A percentile compares a stretch with the other conserved stretches of the same genome.
These are phyloP conservation scores for Xylaria grammica DNA, from an alignment of 495 filamentous ascomycete genomes.

Conservation along the genomic window DNA sequence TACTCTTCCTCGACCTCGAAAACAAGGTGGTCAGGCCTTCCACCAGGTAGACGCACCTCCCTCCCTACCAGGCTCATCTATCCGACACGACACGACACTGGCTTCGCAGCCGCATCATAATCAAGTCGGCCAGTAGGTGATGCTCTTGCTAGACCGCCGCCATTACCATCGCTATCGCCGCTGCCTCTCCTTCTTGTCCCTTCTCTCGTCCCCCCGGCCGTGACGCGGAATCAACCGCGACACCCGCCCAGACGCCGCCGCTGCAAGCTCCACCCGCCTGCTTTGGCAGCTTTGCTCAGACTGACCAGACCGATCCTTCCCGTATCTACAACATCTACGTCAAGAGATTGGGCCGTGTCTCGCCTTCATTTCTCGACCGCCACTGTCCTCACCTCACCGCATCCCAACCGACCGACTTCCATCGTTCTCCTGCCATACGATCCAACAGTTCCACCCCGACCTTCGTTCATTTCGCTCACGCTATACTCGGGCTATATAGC, in stretches of 20 bases:
- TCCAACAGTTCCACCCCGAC: not conserved
- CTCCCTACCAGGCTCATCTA: not conserved
- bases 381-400: conserved; percentile 4
- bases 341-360: not conserved
- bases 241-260: conserved; percentile 15
- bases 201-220: not conserved
- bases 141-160: not conserved
- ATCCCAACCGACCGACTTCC: conserved; percentile 7
- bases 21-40: conserved; percentile 13
- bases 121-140: conserved; percentile 5
- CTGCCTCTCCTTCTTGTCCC: conserved; percentile 3
- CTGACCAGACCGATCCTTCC: conserved; percentile 5
- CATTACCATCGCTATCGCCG: conserved; percentile 3
- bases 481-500: not conserved
- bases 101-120: not conserved
- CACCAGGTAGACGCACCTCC: not conserved
- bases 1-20: not conserved
- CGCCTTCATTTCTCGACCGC: conserved; percentile 7
- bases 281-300: conserved; percentile 12
- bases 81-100: not conserved
- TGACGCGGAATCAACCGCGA: conserved; percentile 16
- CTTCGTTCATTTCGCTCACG: conserved; percentile 1
- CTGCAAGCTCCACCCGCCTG: conserved; percentile 19
- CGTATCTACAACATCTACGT: not conserved
- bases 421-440: conserved; percentile 6